phyloP scores from a whole-genome alignment of 1,284 basidiomycete species.

The Puccinia hordei region DNA sequence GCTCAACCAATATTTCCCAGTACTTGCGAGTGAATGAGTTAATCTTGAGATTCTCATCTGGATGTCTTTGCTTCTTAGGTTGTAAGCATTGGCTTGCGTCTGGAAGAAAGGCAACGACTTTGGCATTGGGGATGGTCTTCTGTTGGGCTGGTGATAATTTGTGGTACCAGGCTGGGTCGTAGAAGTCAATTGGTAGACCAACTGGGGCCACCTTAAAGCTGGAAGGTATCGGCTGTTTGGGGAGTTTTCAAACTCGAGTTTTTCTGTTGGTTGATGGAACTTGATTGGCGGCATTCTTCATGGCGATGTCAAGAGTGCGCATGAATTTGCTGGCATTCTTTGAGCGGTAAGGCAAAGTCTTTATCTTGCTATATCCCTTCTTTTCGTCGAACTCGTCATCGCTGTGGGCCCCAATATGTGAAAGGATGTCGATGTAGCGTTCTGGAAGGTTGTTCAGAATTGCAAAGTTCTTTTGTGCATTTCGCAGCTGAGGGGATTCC shows the following conservation, averaged over 20 bases:
- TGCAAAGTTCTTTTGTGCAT: background rate
- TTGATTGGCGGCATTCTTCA: constrained; percentile 3
- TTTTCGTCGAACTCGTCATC: no score
- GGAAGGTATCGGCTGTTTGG: background rate
- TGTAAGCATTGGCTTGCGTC: constrained; percentile 2
- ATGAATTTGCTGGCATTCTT: background rate
- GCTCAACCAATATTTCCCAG: constrained; percentile 7
- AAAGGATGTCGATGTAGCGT: constrained; percentile 16
- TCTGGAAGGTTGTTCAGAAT: constrained; percentile 14
- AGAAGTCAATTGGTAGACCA: constrained; percentile 20
- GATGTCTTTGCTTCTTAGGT: constrained; percentile 17
- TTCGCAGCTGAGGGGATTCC: background rate
- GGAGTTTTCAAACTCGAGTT: background rate
- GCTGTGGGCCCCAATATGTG: background rate
- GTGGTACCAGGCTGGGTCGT: constrained; percentile 27
- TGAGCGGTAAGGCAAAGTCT: no score
- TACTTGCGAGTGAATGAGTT: constrained; percentile 26
- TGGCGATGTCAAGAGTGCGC: background rate
- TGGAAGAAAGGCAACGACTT: constrained; percentile 11
- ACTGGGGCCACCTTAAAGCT: constrained; percentile 2
- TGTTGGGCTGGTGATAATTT: background rate
- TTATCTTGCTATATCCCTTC: no score
- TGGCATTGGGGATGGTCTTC: background rate
- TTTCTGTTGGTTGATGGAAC: background rate
- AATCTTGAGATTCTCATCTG: constrained; percentile 26